Evolutionary conservation across 73 alveolate genomes (phyloP).

Genomic region (Diophrys appendiculata): DNA sequence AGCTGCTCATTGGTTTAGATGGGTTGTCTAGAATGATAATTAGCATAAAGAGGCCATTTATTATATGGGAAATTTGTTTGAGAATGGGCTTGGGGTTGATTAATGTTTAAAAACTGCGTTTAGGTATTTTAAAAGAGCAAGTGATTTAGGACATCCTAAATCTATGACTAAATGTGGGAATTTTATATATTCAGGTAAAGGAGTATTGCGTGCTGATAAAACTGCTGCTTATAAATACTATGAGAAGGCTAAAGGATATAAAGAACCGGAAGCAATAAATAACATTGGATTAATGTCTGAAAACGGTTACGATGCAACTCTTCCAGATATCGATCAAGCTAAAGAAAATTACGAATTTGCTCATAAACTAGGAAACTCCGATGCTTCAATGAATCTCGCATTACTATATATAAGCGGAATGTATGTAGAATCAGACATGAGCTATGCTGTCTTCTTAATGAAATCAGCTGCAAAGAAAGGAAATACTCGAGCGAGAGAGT

Average conservation of each 20-base stretch:
- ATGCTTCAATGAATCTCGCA: conserved; percentile 64
- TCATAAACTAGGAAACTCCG: conserved; percentile 68
- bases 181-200: conserved; percentile 72
- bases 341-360: conserved; percentile 66
- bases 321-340: conserved; percentile 67
- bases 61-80: conserved; percentile 71
- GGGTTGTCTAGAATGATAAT: conserved; percentile 27
- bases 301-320: conserved; percentile 66
- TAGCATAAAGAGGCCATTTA: conserved; percentile 66
- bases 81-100: conserved; percentile 80
- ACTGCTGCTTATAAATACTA: conserved; percentile 60
- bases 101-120: conserved; percentile 60
- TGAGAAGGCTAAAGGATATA: conserved; percentile 28
- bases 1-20: conserved; percentile 65
- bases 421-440: conserved; percentile 11
- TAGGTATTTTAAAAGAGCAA: conserved; percentile 78
- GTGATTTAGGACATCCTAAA: conserved; percentile 61
- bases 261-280: conserved; percentile 66
- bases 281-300: conserved; percentile 78
- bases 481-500: background rate
- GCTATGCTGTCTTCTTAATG: conserved; percentile 4
- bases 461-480: conserved; percentile 15
- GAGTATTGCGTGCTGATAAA: conserved; percentile 55
- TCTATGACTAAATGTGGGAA: conserved; percentile 77
- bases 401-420: conserved; percentile 33